These are phyloP conservation scores for Debaryomycetaceae sp. DNA, from an alignment of 1,139 yeast species.

Conservation along the genomic window DNA sequence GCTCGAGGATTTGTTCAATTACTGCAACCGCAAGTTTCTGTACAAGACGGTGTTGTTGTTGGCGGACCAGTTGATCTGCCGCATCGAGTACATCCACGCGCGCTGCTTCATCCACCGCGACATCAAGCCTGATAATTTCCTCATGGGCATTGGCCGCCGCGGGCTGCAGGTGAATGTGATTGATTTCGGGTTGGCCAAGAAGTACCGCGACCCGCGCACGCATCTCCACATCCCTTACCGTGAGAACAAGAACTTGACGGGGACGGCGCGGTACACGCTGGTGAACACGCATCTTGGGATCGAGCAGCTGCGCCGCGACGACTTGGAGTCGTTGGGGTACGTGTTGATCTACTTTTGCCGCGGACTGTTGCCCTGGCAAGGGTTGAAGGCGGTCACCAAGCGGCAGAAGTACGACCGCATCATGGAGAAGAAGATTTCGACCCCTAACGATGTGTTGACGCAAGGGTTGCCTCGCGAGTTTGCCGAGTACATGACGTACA, in stretches of 20 bases:
- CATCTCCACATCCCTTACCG: slow-evolving; percentile 95
- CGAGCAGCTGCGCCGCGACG: slow-evolving; percentile 96
- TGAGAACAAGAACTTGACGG: slow-evolving; percentile 93
- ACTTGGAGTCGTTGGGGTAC: slow-evolving; percentile 91
- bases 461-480: slow-evolving; percentile 92
- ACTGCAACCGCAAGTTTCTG: slow-evolving; percentile 89
- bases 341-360: slow-evolving; percentile 92
- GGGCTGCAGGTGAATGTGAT: slow-evolving; percentile 94
- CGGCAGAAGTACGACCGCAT: slow-evolving; percentile 96
- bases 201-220: slow-evolving; percentile 92
- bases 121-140: slow-evolving; percentile 93
- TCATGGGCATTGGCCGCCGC: slow-evolving; percentile 95
- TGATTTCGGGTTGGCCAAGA: slow-evolving; percentile 96
- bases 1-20: slow-evolving; percentile 90
- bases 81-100: slow-evolving; percentile 94
- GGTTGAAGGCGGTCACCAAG: slow-evolving; percentile 93
- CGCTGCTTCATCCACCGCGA: slow-evolving; percentile 89
- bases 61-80: slow-evolving; percentile 92
- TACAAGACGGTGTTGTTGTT: slow-evolving; percentile 87
- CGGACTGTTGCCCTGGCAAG: slow-evolving; percentile 98
- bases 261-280: slow-evolving; percentile 95
- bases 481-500: slow-evolving; percentile 81
- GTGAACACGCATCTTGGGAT: slow-evolving; percentile 96
- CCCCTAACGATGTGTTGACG: slow-evolving; percentile 84
- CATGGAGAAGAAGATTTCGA: slow-evolving; percentile 93